phyloP scores from a whole-genome alignment of 2,329 filamentous ascomycete genomes.

The Pseudopyricularia javanii region DNA sequence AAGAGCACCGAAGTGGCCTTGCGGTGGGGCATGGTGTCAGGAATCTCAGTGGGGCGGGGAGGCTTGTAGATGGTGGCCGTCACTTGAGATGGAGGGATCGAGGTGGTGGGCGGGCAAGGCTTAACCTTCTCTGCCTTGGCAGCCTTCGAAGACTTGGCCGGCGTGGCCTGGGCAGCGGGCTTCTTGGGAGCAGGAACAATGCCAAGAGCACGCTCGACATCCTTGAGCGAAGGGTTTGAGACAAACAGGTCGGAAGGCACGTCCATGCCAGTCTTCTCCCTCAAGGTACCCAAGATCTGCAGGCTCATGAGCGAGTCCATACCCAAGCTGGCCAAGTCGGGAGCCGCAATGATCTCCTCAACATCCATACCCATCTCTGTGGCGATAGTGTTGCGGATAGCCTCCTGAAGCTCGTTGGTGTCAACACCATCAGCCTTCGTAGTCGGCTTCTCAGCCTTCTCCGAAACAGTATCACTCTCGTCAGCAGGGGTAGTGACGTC shows the following conservation, averaged over 20 bases:
- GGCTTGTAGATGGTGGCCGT: constrained; percentile 31
- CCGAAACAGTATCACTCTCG: constrained; percentile 35
- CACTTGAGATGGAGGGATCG: constrained; percentile 20
- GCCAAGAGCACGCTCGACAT: constrained; percentile 53
- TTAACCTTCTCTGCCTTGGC: constrained; percentile 11
- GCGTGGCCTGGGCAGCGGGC: constrained; percentile 11
- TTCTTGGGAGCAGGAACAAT: constrained; percentile 24
- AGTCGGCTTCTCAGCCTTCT: constrained; percentile 23
- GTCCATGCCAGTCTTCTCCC: constrained; percentile 38
- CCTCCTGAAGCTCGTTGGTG: constrained; percentile 29
- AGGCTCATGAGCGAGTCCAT: constrained; percentile 49
- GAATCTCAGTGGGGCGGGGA: constrained; percentile 20
- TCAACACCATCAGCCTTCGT: constrained; percentile 15
- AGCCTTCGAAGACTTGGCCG: constrained; percentile 11
- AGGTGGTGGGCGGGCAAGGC: constrained; percentile 15
- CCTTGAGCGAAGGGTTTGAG: constrained; percentile 48
- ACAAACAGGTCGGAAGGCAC: constrained; percentile 49
- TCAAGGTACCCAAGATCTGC: constrained; percentile 39
- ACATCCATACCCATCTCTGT: constrained; percentile 60
- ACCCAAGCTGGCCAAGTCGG: constrained; percentile 41
- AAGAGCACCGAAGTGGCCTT: constrained; percentile 33
- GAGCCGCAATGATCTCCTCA: constrained; percentile 44
- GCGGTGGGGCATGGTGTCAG: constrained; percentile 34
- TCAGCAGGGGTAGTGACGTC: constrained; percentile 40
- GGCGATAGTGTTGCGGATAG: constrained; percentile 56